Evolutionary conservation across 345 rosid species (phyloP).

Genomic region (Populus simonii): DNA sequence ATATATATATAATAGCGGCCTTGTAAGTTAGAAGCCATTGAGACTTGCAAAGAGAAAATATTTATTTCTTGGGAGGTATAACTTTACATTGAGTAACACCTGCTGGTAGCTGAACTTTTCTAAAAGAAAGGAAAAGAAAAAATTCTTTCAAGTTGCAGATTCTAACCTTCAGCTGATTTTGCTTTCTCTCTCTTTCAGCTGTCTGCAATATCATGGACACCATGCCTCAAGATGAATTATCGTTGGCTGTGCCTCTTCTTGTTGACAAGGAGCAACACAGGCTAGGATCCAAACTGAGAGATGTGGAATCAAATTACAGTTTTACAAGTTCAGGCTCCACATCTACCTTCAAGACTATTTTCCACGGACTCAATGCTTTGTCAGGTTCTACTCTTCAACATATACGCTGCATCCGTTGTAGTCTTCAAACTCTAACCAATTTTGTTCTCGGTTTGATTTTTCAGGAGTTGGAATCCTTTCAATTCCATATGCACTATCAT

Average conservation of each 20-base stretch:
- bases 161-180: too few relatives aligned
- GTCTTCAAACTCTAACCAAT: not conserved
- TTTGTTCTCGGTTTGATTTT: not conserved
- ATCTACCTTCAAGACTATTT: slow-evolving; percentile 51
- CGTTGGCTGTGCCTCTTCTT: slow-evolving; percentile 21
- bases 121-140: too few relatives aligned
- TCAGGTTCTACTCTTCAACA: slow-evolving; percentile 44
- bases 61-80: too few relatives aligned
- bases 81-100: too few relatives aligned
- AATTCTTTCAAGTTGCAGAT: too few relatives aligned
- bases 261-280: slow-evolving; percentile 8
- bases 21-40: too few relatives aligned
- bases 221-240: not conserved
- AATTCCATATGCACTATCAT: slow-evolving; percentile 72
- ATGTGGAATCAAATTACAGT: slow-evolving; percentile 25
- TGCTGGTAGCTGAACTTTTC: too few relatives aligned
- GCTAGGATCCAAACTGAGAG: slow-evolving; percentile 15
- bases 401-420: not conserved
- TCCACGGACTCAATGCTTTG: slow-evolving; percentile 63
- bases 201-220: slow-evolving; percentile 1
- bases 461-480: slow-evolving; percentile 90
- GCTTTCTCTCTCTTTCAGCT: not conserved
- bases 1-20: too few relatives aligned
- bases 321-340: slow-evolving; percentile 22
- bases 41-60: too few relatives aligned